phyloP scores from a whole-genome alignment of 345 rosid genomes.

The Moricandia arvensis region DNA sequence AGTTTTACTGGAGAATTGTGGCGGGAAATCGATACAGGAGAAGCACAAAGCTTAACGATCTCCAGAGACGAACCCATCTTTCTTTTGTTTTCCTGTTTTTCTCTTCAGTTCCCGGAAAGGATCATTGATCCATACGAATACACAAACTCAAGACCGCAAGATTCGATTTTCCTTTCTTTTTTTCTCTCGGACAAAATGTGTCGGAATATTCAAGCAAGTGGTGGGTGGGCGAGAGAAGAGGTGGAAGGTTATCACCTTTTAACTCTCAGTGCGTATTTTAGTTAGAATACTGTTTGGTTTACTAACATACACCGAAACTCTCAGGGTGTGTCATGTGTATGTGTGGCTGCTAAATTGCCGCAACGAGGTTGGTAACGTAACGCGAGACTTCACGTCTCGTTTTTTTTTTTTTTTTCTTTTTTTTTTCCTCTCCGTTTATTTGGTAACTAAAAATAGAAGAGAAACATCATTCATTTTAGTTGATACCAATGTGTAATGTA shows the following conservation, averaged over 20 bases:
- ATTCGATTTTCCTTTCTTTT: too few species aligned
- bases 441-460: background rate
- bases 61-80: conserved; percentile 34
- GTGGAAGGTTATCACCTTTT: conserved; percentile 28
- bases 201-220: conserved; percentile 18
- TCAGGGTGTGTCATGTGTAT: background rate
- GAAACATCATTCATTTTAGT: background rate
- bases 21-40: conserved; percentile 50
- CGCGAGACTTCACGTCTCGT: conserved; percentile 34
- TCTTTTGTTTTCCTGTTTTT: background rate
- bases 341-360: conserved; percentile 33
- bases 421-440: background rate
- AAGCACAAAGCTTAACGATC: conserved; percentile 45
- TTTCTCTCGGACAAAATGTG: conserved; percentile 22
- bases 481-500: background rate
- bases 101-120: background rate
- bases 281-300: rapidly evolving
- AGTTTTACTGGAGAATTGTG: conserved; percentile 41
- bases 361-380: conserved; percentile 23
- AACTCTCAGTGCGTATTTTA: background rate
- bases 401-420: background rate
- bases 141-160: background rate
- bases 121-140: conserved; percentile 18
- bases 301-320: background rate
- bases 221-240: conserved; percentile 28